phyloP scores from a whole-genome alignment of 2,329 filamentous ascomycete genomes.

The Ophiosphaerella herpotricha region DNA sequence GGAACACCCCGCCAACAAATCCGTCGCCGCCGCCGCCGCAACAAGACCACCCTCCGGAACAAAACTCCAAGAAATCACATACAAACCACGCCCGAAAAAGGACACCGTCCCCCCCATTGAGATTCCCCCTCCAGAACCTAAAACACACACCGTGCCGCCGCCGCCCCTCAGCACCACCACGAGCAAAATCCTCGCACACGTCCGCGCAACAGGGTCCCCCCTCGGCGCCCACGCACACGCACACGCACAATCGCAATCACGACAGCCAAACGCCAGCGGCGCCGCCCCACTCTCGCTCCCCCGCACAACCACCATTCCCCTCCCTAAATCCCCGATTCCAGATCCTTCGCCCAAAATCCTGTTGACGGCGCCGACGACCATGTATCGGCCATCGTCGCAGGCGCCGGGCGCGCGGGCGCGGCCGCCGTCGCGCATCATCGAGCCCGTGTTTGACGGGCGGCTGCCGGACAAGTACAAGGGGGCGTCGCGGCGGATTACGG shows the following conservation, averaged over 20 bases:
- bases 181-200: slow-evolving; percentile 40
- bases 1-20: slow-evolving; percentile 18
- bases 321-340: slow-evolving; percentile 21
- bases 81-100: too few species aligned
- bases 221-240: slow-evolving; percentile 2
- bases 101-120: not conserved
- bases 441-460: slow-evolving; percentile 22
- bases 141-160: not conserved
- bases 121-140: not conserved
- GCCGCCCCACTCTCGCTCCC: slow-evolving; percentile 2
- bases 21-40: slow-evolving; percentile 10
- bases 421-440: slow-evolving; percentile 21
- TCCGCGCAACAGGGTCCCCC: slow-evolving; percentile 27
- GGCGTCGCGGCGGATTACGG: slow-evolving; percentile 34
- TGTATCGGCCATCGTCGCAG: too few species aligned
- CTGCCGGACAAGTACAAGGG: slow-evolving; percentile 40
- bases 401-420: slow-evolving; percentile 2
- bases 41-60: not conserved
- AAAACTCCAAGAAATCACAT: too few species aligned
- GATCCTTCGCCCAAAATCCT: slow-evolving; percentile 4
- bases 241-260: not conserved
- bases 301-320: slow-evolving; percentile 29
- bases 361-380: not conserved
- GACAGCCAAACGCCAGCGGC: too few species aligned
- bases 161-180: slow-evolving; percentile 24